These are phyloP conservation scores for Drechslerella dactyloides DNA, from an alignment of 2,329 filamentous ascomycete species.

Conservation along the genomic window DNA sequence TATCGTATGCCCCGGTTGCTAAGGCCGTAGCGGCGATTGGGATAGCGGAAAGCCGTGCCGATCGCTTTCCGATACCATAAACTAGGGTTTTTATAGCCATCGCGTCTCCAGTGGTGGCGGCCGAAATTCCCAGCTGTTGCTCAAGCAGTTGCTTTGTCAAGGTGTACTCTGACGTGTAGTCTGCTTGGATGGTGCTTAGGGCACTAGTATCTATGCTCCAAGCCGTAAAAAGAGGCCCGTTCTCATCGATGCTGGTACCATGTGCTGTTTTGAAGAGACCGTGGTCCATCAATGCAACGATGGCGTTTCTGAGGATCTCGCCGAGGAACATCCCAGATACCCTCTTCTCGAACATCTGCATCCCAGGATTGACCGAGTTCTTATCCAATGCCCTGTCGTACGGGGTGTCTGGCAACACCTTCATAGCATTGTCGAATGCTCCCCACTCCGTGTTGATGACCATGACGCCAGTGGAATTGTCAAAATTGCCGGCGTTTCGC, in stretches of 20 bases:
- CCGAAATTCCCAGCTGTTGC: conserved; percentile 75
- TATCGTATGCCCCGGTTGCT: conserved; percentile 65
- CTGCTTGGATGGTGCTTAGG: conserved; percentile 83
- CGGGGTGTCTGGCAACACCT: conserved; percentile 80
- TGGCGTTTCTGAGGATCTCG: conserved; percentile 81
- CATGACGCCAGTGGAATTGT: conserved; percentile 86
- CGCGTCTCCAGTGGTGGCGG: conserved; percentile 76
- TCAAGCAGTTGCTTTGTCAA: conserved; percentile 79
- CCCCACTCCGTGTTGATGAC: conserved; percentile 99
- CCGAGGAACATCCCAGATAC: conserved; percentile 98
- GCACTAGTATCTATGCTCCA: conserved; percentile 94
- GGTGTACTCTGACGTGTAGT: conserved; percentile 73
- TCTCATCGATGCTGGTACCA: conserved; percentile 69
- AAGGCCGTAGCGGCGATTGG: conserved; percentile 85
- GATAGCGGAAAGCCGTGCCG: conserved; percentile 84
- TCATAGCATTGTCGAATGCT: conserved; percentile 92
- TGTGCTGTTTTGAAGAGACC: conserved; percentile 65
- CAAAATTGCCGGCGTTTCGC: conserved; percentile 68
- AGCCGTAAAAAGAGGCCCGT: conserved; percentile 73
- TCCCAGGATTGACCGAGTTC: conserved; percentile 84
- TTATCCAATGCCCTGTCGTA: conserved; percentile 82
- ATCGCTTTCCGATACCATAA: conserved; percentile 82
- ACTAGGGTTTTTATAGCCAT: conserved; percentile 84
- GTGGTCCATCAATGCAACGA: conserved; percentile 64
- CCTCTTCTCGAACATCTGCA: conserved; percentile 99